Evolutionary conservation across 495 filamentous ascomycete genomes (phyloP).

Genomic region (Elasticomyces elasticus): DNA sequence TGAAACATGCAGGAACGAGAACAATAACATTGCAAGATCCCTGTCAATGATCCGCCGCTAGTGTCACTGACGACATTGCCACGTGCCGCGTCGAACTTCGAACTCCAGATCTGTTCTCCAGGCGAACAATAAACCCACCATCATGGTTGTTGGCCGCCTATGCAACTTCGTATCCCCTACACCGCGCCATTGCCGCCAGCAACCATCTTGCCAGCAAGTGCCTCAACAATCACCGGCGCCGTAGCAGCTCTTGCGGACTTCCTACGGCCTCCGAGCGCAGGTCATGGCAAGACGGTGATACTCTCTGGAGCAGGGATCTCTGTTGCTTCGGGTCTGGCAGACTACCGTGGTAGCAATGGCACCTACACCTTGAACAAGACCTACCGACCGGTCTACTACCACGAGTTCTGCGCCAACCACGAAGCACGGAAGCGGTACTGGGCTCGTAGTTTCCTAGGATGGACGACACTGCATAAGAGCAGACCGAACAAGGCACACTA

Average conservation of each 20-base stretch:
- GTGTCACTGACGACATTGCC: not conserved
- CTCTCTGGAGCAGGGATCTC: conserved; percentile 89
- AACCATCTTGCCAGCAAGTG: conserved; percentile 58
- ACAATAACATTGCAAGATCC: not conserved
- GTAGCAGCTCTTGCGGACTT: conserved; percentile 66
- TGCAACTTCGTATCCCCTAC: conserved; percentile 76
- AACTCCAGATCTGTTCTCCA: too few relatives aligned
- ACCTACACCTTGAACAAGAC: conserved; percentile 84
- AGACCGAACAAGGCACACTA: conserved; percentile 71
- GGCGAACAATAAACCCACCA: not conserved
- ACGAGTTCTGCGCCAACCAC: conserved; percentile 74
- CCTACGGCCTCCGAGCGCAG: conserved; percentile 44
- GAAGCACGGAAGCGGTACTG: conserved; percentile 90
- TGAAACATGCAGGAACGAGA: not conserved
- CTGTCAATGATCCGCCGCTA: not conserved
- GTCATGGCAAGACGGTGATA: conserved; percentile 53
- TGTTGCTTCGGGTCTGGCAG: conserved; percentile 82
- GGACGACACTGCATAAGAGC: conserved; percentile 67
- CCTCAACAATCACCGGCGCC: conserved; percentile 59
- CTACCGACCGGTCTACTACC: conserved; percentile 85
- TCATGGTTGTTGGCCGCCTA: conserved; percentile 25
- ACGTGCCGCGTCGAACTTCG: not conserved
- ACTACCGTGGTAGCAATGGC: conserved; percentile 82
- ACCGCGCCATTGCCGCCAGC: conserved; percentile 74
- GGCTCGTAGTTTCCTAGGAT: conserved; percentile 89